Percentiles rank a stretch among this genome's conserved stretches.
Evolutionary conservation across 495 filamentous ascomycete species (phyloP).

Genomic region (Aspergillus funiculosus): DNA sequence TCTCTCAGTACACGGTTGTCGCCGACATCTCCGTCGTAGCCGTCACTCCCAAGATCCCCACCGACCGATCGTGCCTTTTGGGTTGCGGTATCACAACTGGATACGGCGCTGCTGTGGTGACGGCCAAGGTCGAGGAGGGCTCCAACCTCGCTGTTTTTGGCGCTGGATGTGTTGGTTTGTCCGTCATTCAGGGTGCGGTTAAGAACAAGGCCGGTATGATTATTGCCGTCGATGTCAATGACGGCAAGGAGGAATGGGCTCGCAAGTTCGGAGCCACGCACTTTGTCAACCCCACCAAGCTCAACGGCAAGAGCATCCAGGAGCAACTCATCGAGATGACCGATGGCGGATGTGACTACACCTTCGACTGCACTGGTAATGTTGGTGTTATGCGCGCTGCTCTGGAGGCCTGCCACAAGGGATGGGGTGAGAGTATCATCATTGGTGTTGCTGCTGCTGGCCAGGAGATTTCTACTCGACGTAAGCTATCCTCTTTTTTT

Average conservation of each 20-base stretch:
- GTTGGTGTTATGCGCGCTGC: conserved; percentile 93
- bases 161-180: conserved; percentile 90
- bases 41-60: conserved; percentile 83
- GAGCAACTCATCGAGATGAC: conserved; percentile 95
- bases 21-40: conserved; percentile 97
- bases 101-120: conserved; percentile 91
- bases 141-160: conserved; percentile 92
- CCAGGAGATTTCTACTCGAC: conserved; percentile 92
- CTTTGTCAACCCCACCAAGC: conserved; percentile 87
- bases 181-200: conserved; percentile 92
- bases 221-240: conserved; percentile 94
- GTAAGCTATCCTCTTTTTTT: conserved; percentile 52
- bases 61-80: conserved; percentile 91
- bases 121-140: conserved; percentile 83
- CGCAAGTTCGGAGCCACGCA: conserved; percentile 93
- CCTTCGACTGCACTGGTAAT: conserved; percentile 98
- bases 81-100: conserved; percentile 98
- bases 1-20: conserved; percentile 97
- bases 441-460: conserved; percentile 97
- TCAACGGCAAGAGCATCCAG: conserved; percentile 72
- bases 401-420: conserved; percentile 97
- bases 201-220: conserved; percentile 80
- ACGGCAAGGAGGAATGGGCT: conserved; percentile 83
- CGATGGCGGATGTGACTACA: conserved; percentile 98
- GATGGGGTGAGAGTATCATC: conserved; percentile 96